Percentiles rank a stretch among this genome's conserved stretches.
These are phyloP conservation scores for Ampelomyces quisqualis DNA, from an alignment of 2,329 filamentous ascomycete species.

Conservation along the genomic window DNA sequence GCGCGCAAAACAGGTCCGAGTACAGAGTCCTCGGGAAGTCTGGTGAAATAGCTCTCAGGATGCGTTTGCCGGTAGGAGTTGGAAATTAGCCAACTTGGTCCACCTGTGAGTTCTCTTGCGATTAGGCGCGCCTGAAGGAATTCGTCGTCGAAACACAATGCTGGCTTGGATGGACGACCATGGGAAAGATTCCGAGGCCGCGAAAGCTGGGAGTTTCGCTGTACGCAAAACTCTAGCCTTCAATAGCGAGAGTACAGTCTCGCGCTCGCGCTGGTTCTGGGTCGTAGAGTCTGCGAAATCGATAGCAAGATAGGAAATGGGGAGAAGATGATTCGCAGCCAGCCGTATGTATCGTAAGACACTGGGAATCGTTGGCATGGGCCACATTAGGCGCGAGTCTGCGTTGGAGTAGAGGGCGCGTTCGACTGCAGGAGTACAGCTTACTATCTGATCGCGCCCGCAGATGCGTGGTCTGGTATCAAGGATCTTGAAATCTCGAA, in stretches of 20 bases:
- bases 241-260: slow-evolving; percentile 44
- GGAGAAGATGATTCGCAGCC: slow-evolving; percentile 40
- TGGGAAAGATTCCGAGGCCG: slow-evolving; percentile 16
- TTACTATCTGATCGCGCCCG: slow-evolving; percentile 32
- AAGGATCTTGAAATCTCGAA: neutral
- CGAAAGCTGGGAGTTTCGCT: slow-evolving; percentile 37
- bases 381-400: slow-evolving; percentile 19
- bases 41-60: too few relatives aligned
- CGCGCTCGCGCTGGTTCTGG: slow-evolving; percentile 33
- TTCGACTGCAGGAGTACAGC: slow-evolving; percentile 45
- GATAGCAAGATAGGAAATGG: slow-evolving; percentile 35
- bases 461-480: slow-evolving; percentile 26
- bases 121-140: too few relatives aligned
- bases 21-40: too few relatives aligned
- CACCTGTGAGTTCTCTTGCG: too few relatives aligned
- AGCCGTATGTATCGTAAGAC: slow-evolving; percentile 46
- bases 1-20: too few relatives aligned
- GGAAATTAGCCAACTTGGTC: too few relatives aligned
- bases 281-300: slow-evolving; percentile 12
- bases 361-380: slow-evolving; percentile 50
- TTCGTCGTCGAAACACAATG: too few relatives aligned
- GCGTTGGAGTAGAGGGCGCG: slow-evolving; percentile 24
- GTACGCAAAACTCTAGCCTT: slow-evolving; percentile 52
- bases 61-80: too few relatives aligned
- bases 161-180: too few relatives aligned